Base-by-base conservation (phyloP, 176 grass and related monocot species). In the Triticum timopheevii region DNA sequence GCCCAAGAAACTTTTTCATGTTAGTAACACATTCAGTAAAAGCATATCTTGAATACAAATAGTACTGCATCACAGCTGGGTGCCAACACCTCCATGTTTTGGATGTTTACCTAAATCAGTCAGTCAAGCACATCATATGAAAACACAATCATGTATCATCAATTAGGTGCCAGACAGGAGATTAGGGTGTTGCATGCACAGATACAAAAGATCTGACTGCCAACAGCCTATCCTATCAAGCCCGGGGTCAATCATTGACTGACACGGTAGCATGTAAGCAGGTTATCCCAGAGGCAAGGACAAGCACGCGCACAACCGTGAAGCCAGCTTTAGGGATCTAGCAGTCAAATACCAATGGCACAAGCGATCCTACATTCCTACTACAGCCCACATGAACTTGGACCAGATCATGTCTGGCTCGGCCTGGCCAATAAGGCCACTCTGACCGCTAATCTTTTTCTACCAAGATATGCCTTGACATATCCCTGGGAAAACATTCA, bases 331-430 rank as follows among this genome's bases (percentile, higher is more conserved):
- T 71, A 76, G 78, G 70, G 38, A 27, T 73, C 77, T 24, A 81
- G 10, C 52, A 88, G 86, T 69, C 81, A 71, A 85, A 77, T 15
- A 62, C 69, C 69, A 91, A 87, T 28, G 35, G 85, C 81, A 42
- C 76, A 88, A 81, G 82, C 52, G 50, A 88, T 82, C 86, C 86
- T 85, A 88, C 82, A 77, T 88, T 91, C 69, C 77, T 22, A 82
- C 45, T 38, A 79, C 28, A 28, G 28, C 72, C 86, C 78, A 92
- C 86, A 85, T 72, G 86, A 82, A 65, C 31, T 65, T 78, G 77
- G 78, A 73, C 86, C 71, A 85, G 78, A 78, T 78, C 64, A 82
- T 88, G 86, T 54, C 81, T 28, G 54, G 39, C 80, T 82, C 79
- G 61, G 23, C 65, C 22, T 30, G 15, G 50, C 73, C 80, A 79